Conservation (phyloP, 805 yeast species). For the Cyberlindnera samutprakarnensis region DNA sequence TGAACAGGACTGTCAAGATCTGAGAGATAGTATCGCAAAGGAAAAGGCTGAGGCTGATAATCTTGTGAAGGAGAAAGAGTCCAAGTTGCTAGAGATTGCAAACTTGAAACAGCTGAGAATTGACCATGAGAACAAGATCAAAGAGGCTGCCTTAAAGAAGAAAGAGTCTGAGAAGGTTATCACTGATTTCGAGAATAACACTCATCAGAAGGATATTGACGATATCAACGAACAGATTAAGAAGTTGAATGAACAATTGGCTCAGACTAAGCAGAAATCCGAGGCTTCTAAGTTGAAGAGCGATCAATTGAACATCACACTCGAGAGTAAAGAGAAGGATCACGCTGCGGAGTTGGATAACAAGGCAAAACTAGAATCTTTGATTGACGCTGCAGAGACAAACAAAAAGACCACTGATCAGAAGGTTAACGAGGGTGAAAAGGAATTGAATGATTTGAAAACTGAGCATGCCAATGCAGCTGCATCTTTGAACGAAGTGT, state of each 20-base stretch:
- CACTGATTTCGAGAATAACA: slow-evolving; percentile 7
- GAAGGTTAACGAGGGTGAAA: slow-evolving; percentile 9
- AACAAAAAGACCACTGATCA: slow-evolving; percentile 7
- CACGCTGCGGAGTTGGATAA: slow-evolving; percentile 8
- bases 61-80: slow-evolving; percentile 8
- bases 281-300: slow-evolving; percentile 8
- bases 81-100: slow-evolving; percentile 11
- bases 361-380: slow-evolving; percentile 11
- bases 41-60: slow-evolving; percentile 16
- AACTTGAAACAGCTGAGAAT: slow-evolving; percentile 16
- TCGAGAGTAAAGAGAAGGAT: slow-evolving; percentile 9
- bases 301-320: slow-evolving; percentile 5
- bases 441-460: slow-evolving; percentile 8
- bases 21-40: slow-evolving; percentile 11
- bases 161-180: slow-evolving; percentile 9
- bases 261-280: slow-evolving; percentile 7
- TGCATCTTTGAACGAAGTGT: too few species aligned
- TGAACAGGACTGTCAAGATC: slow-evolving; percentile 11
- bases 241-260: slow-evolving; percentile 8
- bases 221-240: slow-evolving; percentile 14
- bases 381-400: slow-evolving; percentile 13
- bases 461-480: neutral
- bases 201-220: slow-evolving; percentile 12
- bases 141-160: slow-evolving; percentile 9
- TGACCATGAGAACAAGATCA: slow-evolving; percentile 6